Conservation (phyloP, 2,329 filamentous ascomycete genomes). For the Dactylonectria macrodidyma region DNA sequence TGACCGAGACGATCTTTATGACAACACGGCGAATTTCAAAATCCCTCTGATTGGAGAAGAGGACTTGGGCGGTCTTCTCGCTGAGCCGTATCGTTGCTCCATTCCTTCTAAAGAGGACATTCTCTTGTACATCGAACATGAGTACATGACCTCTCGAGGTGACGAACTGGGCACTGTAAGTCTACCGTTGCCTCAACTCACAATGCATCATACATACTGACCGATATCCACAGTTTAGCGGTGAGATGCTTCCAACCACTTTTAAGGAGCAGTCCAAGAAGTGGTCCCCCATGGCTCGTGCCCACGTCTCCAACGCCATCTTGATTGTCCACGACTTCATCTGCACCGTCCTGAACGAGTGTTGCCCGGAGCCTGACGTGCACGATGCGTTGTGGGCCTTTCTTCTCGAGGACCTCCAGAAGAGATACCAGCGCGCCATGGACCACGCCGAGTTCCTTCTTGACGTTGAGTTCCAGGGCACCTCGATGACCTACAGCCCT, state of each 20-base stretch:
- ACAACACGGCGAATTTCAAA: background rate
- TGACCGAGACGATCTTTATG: constrained; percentile 37
- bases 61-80: constrained; percentile 47
- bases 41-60: constrained; percentile 34
- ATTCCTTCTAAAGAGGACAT: constrained; percentile 51
- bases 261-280: constrained; percentile 70
- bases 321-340: constrained; percentile 69
- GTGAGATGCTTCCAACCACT: constrained; percentile 57
- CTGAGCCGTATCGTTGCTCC: constrained; percentile 38
- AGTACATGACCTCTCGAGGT: constrained; percentile 58
- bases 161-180: constrained; percentile 68
- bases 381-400: constrained; percentile 59
- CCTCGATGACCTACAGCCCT: constrained; percentile 45
- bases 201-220: background rate
- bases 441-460: constrained; percentile 67
- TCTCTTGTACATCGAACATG: constrained; percentile 54
- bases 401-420: constrained; percentile 62
- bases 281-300: constrained; percentile 64
- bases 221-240: constrained; percentile 48
- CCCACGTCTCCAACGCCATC: constrained; percentile 67
- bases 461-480: constrained; percentile 38
- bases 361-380: constrained; percentile 62
- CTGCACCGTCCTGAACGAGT: constrained; percentile 53
- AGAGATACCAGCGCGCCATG: constrained; percentile 63
- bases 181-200: background rate